Evolutionary conservation across 202 grass and related monocot species (phyloP).

Genomic region (Panicum hallii): DNA sequence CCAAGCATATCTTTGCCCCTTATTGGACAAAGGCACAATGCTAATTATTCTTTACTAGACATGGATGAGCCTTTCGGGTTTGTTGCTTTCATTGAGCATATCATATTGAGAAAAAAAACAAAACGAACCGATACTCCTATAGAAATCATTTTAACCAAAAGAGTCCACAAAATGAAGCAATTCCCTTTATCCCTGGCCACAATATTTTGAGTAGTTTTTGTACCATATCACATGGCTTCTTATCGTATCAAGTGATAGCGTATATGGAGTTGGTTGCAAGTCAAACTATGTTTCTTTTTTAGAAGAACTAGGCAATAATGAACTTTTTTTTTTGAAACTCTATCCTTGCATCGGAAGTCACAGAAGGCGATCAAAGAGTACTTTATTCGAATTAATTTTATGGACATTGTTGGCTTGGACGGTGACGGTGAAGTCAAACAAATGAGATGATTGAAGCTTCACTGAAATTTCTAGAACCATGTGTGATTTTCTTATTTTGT

Average conservation of each 20-base stretch:
- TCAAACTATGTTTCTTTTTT: background rate
- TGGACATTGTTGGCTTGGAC: constrained; percentile 1
- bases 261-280: background rate
- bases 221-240: constrained; percentile 1
- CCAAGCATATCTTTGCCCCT: background rate
- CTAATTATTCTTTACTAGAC: background rate
- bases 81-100: background rate
- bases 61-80: background rate
- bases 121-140: background rate
- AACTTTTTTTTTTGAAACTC: background rate
- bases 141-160: background rate
- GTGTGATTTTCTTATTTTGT: too few relatives aligned
- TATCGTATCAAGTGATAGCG: constrained; percentile 26
- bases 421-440: background rate
- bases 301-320: background rate
- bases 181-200: background rate
- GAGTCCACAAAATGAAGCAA: background rate
- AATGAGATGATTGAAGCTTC: background rate
- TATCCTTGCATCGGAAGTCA: background rate
- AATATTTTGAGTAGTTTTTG: background rate
- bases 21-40: background rate
- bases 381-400: background rate
- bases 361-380: background rate
- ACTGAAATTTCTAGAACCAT: background rate
- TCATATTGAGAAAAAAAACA: background rate